Evolutionary conservation across 768 basidiomycete genomes (phyloP).

Genomic region (Ramaria rubella): DNA sequence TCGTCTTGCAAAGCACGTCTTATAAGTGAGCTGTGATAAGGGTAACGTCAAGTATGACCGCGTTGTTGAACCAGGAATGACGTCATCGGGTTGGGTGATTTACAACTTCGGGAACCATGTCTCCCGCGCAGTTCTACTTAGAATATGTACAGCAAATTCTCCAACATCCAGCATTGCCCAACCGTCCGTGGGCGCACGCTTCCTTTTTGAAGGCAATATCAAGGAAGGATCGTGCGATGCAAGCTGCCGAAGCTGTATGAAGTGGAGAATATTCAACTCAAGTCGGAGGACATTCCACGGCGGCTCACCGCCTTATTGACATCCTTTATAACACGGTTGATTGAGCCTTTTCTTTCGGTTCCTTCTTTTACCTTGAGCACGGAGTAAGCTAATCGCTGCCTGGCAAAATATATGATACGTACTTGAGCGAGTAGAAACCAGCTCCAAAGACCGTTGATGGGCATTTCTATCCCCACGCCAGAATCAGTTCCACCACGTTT

Average conservation of each 20-base stretch:
- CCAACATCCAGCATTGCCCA: slow-evolving; percentile 86
- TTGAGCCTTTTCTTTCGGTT: slow-evolving; percentile 69
- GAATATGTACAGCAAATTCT: slow-evolving; percentile 70
- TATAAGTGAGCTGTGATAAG: neutral
- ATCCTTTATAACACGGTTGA: slow-evolving; percentile 65
- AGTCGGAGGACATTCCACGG: neutral
- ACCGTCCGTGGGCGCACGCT: slow-evolving; percentile 54
- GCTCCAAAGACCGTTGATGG: slow-evolving; percentile 57
- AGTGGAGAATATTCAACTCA: neutral
- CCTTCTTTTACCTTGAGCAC: slow-evolving; percentile 69
- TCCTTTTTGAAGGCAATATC: slow-evolving; percentile 55
- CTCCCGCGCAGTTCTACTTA: slow-evolving; percentile 58
- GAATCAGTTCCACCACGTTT: slow-evolving; percentile 60
- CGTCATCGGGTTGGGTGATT: neutral
- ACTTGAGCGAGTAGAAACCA: slow-evolving; percentile 76
- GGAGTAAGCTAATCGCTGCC: neutral
- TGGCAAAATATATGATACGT: slow-evolving; percentile 4
- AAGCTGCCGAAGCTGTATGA: slow-evolving; percentile 40
- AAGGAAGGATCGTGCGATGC: slow-evolving; percentile 47
- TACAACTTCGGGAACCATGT: slow-evolving; percentile 48
- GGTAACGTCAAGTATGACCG: neutral
- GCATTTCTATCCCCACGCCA: slow-evolving; percentile 53
- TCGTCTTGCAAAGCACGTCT: too few relatives aligned
- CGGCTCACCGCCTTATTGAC: slow-evolving; percentile 63
- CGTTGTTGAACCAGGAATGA: neutral